Conservation (phyloP, 2,329 filamentous ascomycete genomes). For the Colletotrichum neosansevieriae region DNA sequence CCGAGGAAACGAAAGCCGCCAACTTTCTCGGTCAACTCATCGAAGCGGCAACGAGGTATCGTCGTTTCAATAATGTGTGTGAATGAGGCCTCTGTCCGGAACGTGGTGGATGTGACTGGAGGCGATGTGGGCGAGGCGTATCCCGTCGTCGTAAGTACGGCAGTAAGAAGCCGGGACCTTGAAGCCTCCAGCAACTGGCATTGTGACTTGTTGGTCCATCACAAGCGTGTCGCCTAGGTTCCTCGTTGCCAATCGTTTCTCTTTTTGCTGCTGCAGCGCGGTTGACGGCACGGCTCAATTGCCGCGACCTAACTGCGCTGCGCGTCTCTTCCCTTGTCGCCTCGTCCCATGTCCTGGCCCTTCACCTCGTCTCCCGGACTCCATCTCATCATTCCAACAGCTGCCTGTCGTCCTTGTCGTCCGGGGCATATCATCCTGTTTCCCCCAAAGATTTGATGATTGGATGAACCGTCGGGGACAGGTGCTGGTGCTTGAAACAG, state of each 20-base stretch:
- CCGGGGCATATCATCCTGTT: constrained; percentile 12
- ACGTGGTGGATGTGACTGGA: constrained; percentile 9
- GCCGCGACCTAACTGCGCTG: background rate
- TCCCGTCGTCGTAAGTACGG: constrained; percentile 6
- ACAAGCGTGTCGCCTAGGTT: constrained; percentile 10
- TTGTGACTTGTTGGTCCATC: constrained; percentile 1
- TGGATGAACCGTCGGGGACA: constrained; percentile 14
- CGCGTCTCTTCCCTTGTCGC: constrained; percentile 5
- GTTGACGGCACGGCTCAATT: constrained; percentile 5
- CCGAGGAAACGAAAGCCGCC: constrained; percentile 25
- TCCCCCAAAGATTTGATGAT: constrained; percentile 14
- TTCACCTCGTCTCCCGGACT: constrained; percentile 24
- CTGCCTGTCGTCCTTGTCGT: constrained; percentile 16
- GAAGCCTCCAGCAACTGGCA: background rate
- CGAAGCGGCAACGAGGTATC: constrained; percentile 4
- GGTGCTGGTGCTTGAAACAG: constrained; percentile 34
- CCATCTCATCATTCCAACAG: constrained; percentile 15
- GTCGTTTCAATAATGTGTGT: background rate
- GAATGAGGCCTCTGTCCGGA: background rate
- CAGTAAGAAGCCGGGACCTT: constrained; percentile 15
- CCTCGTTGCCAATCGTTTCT: constrained; percentile 2
- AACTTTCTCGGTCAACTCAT: background rate
- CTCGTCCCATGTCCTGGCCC: constrained; percentile 14
- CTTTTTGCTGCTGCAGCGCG: constrained; percentile 17
- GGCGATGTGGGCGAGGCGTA: constrained; percentile 12